Conservation (phyloP, 352 stramenopile genomes). For the Phytophthora fragariaefolia region DNA sequence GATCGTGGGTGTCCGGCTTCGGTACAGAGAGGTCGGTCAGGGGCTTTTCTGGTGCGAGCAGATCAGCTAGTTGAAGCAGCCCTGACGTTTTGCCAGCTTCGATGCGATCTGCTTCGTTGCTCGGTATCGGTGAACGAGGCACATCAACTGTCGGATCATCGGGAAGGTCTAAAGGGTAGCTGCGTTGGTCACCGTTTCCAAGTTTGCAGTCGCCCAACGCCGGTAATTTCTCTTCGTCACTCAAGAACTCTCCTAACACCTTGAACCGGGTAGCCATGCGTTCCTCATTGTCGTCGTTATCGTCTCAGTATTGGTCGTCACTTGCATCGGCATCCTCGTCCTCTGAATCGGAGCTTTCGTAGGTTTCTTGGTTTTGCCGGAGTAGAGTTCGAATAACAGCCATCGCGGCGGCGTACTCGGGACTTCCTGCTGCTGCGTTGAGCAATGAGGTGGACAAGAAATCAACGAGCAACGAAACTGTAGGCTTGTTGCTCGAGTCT, state of each 20-base stretch:
- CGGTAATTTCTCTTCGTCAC: slow-evolving; percentile 7
- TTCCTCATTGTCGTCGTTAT: not conserved
- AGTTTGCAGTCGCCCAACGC: slow-evolving; percentile 7
- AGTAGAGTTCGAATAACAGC: slow-evolving; percentile 32
- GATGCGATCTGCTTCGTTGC: slow-evolving; percentile 23
- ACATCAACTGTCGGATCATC: slow-evolving; percentile 8
- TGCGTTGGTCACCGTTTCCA: slow-evolving; percentile 1
- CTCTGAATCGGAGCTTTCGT: not conserved
- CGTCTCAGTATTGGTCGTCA: slow-evolving; percentile 10
- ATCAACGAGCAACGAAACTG: slow-evolving; percentile 28
- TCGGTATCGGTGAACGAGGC: slow-evolving; percentile 19
- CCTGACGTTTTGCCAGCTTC: not conserved
- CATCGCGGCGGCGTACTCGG: slow-evolving; percentile 23
- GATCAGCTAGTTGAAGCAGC: slow-evolving; percentile 1
- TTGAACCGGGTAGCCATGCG: not conserved
- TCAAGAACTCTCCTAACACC: slow-evolving; percentile 9
- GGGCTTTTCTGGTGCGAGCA: not conserved
- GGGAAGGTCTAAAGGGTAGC: slow-evolving; percentile 13
- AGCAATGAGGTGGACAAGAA: slow-evolving; percentile 31
- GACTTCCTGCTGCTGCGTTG: slow-evolving; percentile 10
- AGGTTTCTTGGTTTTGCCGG: slow-evolving; percentile 5
- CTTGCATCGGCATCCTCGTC: slow-evolving; percentile 1
- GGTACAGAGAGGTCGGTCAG: slow-evolving; percentile 9
- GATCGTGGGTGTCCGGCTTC: slow-evolving; percentile 35
- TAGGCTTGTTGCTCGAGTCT: slow-evolving; percentile 7